Evolutionary conservation across 805 yeast species (phyloP), one percentile per base, ranked within the genome.

Genomic region (Alloascoidea africana): DNA sequence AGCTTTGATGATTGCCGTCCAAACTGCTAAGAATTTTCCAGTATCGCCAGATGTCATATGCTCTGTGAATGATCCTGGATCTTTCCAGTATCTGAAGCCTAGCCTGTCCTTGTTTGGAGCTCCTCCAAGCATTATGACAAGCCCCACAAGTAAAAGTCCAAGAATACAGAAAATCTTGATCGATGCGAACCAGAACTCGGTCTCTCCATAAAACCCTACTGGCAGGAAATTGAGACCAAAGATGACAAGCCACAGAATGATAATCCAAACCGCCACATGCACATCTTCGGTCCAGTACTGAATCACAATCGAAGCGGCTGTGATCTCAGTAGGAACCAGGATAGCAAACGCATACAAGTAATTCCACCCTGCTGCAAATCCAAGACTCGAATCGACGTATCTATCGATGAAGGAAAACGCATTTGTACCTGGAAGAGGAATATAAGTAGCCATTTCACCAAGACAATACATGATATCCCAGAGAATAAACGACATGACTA

Each of bases 101-200:
- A 70, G 60, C n/a, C 76, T 75, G 5, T 76, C 76, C 17, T 67
- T 63, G 34, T 53, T 43, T 34, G 73, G 71, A 18, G 33, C 34
- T 13, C 69, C 76, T 49, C 76, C 77, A 48, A 74, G 66, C 42
- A 47, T 54, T 49, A 38, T 51, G 55, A 46, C 51, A 56, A 82
- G 81, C 33, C 72, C 79, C 33, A 68, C 56, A 30, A 76, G 54
- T 40, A 76, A 70, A 43, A 76, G 59, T 14, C 85, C 84, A 16
- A 73, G 50, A 48, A 81, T 68, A 27, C 81, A 68, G 37, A 78
- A 43, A 19, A 81, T 72, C 53, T 80, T 81, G 54, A 80, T 60
- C n/a, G 68, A 49, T 0, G 81, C 73, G 45, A 74, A 66, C 77
- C 78, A 79, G 53, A 73, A 81, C 48, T 74, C 84, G 36, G 66